Evolutionary conservation across 352 stramenopile genomes (phyloP).

Genomic region (Pythium grandisporangium): DNA sequence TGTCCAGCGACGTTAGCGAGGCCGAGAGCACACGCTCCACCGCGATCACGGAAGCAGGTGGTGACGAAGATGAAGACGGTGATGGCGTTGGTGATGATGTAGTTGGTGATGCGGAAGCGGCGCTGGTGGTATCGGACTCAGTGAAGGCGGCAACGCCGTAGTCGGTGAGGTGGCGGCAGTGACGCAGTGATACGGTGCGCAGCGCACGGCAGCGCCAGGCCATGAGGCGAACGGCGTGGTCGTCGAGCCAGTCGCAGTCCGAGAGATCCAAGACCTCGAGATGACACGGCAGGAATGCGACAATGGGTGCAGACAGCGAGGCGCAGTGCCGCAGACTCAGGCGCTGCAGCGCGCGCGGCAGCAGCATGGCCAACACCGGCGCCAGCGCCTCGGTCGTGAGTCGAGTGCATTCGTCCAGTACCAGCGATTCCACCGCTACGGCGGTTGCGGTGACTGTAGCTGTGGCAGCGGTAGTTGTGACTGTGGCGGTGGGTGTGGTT

Average conservation of each 20-base stretch:
- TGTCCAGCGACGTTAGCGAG: slow-evolving; percentile 32
- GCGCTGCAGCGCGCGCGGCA: background rate
- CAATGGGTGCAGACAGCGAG: slow-evolving; percentile 5
- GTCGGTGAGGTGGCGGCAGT: slow-evolving; percentile 54
- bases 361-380: slow-evolving; percentile 1
- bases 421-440: slow-evolving; percentile 12
- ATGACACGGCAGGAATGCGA: slow-evolving; percentile 7
- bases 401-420: slow-evolving; percentile 17
- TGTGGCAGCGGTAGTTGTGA: too few species aligned
- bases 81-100: too few species aligned
- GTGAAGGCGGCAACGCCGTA: slow-evolving; percentile 53
- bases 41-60: too few species aligned
- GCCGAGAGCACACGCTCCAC: background rate
- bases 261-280: slow-evolving; percentile 45
- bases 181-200: slow-evolving; percentile 20
- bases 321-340: slow-evolving; percentile 16
- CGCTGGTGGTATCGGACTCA: too few species aligned
- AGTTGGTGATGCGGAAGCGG: too few species aligned
- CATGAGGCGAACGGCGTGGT: slow-evolving; percentile 32
- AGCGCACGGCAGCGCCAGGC: slow-evolving; percentile 25
- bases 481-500: too few species aligned
- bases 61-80: background rate
- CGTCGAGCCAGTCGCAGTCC: slow-evolving; percentile 62
- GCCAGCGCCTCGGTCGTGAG: slow-evolving; percentile 9
- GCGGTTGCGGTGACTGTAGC: slow-evolving; percentile 13